Base-by-base conservation (phyloP, 352 stramenopile species). In the Pythium oligandrum region DNA sequence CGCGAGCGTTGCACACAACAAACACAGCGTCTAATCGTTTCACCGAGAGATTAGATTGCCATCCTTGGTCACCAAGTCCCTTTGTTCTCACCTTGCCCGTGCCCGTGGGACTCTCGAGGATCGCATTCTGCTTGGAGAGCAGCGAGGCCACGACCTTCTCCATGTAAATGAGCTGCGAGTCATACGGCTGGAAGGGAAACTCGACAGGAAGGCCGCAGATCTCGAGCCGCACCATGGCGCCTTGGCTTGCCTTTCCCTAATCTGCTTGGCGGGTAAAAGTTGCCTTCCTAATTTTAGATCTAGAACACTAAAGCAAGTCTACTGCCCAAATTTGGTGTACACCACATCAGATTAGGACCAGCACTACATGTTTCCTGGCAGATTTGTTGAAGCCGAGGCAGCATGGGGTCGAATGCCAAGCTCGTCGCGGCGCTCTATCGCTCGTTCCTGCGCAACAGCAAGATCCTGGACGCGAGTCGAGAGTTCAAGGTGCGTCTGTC, bases 111-210 rank as follows among this genome's bases (percentile, higher is more conserved):
- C 84, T 98, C 75, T 99, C 97, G 30, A 99, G 78, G 44, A 99
- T 87, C 6, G 97, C 97, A 68, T 99, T 98, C 66, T 97, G 83
- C 54, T 88, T 93, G 49, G 66, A 83, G 12, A 85, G 67, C 35
- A 99, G 79, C 12, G 96, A 79, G 53, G 90, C 60, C 31, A 99
- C 68, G 0, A 99, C 96, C 50, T 95, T 96, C 63, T 88, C 73
- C 96, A 99, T 99, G 69, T 99, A 99, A 1, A 97, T 86, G 44
- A 97, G 66, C 83, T 99, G 96, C 54, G 92, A 97, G 66, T 97
- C 78, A 64, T 99, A 99, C 6, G 96, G 96, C 55, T 86, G 69
- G 75, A 98, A 99, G 30, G 97, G 96, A 64, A 99, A 99, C 58
- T 98, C 86, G 61, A 99, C 88, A 9, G 71, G 49, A 51, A 96